Evolutionary conservation across 2,329 filamentous ascomycete genomes (phyloP).

Genomic region (Aspergillus sp.): DNA sequence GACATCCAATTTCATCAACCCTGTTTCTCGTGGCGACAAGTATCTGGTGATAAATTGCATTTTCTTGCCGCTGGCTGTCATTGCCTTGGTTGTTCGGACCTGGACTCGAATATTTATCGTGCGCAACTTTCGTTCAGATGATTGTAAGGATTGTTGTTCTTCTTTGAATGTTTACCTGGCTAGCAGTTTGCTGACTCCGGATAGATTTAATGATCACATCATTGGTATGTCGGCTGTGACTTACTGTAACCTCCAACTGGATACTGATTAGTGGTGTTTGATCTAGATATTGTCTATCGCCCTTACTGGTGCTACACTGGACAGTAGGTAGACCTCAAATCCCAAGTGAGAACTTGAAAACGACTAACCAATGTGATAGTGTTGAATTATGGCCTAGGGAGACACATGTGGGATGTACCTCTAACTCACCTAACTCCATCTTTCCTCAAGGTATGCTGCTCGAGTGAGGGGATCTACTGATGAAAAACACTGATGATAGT

Average conservation of each 20-base stretch:
- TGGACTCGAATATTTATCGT: slow-evolving; percentile 23
- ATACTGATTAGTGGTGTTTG: no score
- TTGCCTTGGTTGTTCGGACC: slow-evolving; percentile 14
- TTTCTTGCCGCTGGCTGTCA: slow-evolving; percentile 19
- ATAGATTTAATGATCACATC: slow-evolving; percentile 20
- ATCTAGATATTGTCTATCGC: slow-evolving; percentile 9
- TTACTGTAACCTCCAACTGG: slow-evolving; percentile 5
- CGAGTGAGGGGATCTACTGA: not conserved
- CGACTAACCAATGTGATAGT: slow-evolving; percentile 4
- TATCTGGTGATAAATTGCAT: slow-evolving; percentile 23
- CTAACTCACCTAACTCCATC: slow-evolving; percentile 11
- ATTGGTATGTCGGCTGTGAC: slow-evolving; percentile 9
- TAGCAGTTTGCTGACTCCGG: not conserved
- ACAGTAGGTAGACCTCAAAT: slow-evolving; percentile 13
- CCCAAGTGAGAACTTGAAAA: not conserved
- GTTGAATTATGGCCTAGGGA: slow-evolving; percentile 22
- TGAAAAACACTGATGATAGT: not conserved
- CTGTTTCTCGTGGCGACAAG: slow-evolving; percentile 13
- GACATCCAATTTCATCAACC: slow-evolving; percentile 23
- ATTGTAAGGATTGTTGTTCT: slow-evolving; percentile 26
- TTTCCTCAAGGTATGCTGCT: slow-evolving; percentile 17
- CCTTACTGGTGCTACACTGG: slow-evolving; percentile 16
- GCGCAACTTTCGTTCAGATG: slow-evolving; percentile 20
- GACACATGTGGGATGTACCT: slow-evolving; percentile 25
- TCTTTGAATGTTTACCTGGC: not conserved